phyloP scores from a whole-genome alignment of 2,329 filamentous ascomycete genomes.

The Graphilbum ipis-grandicollis region DNA sequence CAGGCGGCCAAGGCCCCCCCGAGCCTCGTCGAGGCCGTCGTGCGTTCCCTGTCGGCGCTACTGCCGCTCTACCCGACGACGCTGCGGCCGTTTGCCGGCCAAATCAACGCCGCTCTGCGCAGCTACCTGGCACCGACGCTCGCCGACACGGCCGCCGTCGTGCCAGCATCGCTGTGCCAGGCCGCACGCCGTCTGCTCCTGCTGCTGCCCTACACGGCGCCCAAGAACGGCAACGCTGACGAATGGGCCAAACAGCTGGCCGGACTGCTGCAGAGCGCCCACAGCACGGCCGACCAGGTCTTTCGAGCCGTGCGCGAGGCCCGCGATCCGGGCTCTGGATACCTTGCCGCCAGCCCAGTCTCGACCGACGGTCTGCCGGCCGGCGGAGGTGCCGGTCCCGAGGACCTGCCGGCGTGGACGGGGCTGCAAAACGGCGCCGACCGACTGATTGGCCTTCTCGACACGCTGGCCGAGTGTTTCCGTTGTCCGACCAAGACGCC shows the following conservation, averaged over 20 bases:
- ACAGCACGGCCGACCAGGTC: conserved; percentile 56
- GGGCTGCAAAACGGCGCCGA: conserved; percentile 60
- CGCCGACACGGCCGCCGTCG: conserved; percentile 26
- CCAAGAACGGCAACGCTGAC: conserved; percentile 58
- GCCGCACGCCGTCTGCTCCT: conserved; percentile 49
- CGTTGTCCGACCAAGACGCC: conserved; percentile 43
- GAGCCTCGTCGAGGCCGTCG: conserved; percentile 45
- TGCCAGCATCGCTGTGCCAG: conserved; percentile 33
- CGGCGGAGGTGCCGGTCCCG: conserved; percentile 23
- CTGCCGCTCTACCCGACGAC: conserved; percentile 70
- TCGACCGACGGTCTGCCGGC: conserved; percentile 27
- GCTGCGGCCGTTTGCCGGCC: conserved; percentile 57
- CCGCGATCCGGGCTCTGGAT: conserved; percentile 49
- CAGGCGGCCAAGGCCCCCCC: conserved; percentile 22
- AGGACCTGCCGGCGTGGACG: conserved; percentile 50
- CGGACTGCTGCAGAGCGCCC: conserved; percentile 43
- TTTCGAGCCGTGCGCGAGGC: conserved; percentile 68
- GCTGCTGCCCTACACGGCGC: conserved; percentile 61
- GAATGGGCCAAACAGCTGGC: conserved; percentile 61
- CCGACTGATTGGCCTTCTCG: conserved; percentile 48
- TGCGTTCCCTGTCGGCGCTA: conserved; percentile 54
- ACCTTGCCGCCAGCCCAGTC: conserved; percentile 20
- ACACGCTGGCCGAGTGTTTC: conserved; percentile 46
- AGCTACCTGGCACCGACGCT: conserved; percentile 47
- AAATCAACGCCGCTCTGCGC: conserved; percentile 45